phyloP scores from a whole-genome alignment of 805 yeast species.

The Pachysolen tannophilus region DNA sequence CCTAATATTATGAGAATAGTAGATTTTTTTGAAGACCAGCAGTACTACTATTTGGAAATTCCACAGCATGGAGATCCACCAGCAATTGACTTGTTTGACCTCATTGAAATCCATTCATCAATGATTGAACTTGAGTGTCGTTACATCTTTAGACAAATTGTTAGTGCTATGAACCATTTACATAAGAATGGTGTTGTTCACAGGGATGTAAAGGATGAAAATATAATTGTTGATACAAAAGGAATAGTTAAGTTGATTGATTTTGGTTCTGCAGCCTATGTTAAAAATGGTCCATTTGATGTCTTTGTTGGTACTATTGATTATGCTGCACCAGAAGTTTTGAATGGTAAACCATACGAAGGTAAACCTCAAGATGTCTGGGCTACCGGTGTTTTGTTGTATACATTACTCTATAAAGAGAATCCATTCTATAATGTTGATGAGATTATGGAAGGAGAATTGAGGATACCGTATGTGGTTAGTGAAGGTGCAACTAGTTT shows the following conservation, averaged over 20 bases:
- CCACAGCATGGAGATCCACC: constrained; percentile 87
- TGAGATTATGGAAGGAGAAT: constrained; percentile 87
- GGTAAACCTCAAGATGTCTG: constrained; percentile 96
- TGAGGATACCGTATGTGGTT: constrained; percentile 61
- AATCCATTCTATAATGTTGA: constrained; percentile 95
- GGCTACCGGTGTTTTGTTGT: constrained; percentile 89
- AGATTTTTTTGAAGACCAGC: constrained; percentile 90
- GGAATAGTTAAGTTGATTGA: constrained; percentile 84
- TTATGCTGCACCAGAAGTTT: constrained; percentile 95
- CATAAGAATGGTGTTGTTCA: constrained; percentile 87
- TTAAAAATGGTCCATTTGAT: constrained; percentile 88
- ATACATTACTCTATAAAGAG: constrained; percentile 86
- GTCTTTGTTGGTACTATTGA: constrained; percentile 97
- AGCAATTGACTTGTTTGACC: constrained; percentile 87
- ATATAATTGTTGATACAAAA: constrained; percentile 76
- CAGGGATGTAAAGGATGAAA: constrained; percentile 93
- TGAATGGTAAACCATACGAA: constrained; percentile 79
- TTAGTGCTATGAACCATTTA: constrained; percentile 69
- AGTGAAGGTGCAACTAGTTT: constrained; percentile 55
- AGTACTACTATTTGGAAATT: constrained; percentile 84
- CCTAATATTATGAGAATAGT: constrained; percentile 79
- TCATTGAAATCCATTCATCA: constrained; percentile 76
- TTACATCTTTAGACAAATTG: constrained; percentile 71
- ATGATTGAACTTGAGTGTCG: constrained; percentile 77
- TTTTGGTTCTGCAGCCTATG: constrained; percentile 92